A percentile compares a stretch with the other conserved stretches of the same genome.
Evolutionary conservation across 257 asterid species (phyloP).

Genomic region (Nicotiana otophora): DNA sequence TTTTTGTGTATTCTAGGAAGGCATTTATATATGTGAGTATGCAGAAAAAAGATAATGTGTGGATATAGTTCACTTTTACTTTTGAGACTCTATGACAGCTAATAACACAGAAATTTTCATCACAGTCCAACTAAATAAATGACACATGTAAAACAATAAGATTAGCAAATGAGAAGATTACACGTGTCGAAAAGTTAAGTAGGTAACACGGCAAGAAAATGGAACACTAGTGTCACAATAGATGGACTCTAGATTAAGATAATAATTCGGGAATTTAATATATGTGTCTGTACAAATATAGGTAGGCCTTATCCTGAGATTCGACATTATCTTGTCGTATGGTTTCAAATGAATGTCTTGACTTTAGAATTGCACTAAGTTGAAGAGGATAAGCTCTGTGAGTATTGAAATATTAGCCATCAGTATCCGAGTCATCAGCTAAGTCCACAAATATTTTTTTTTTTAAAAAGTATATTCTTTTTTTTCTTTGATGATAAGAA

Average conservation of each 20-base stretch:
- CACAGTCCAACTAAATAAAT: background rate
- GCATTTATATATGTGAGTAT: background rate
- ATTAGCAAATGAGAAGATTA: background rate
- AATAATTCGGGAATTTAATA: background rate
- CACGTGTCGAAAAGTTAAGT: background rate
- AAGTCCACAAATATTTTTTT: background rate
- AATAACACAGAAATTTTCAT: background rate
- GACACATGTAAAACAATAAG: background rate
- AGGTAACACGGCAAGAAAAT: background rate
- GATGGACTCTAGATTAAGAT: background rate
- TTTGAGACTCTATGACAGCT: background rate
- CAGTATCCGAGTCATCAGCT: slow-evolving; percentile 48
- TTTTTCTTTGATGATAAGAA: background rate
- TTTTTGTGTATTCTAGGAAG: background rate
- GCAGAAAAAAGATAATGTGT: background rate
- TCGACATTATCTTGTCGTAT: slow-evolving; percentile 50
- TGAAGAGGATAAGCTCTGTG: slow-evolving; percentile 42
- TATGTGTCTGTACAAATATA: background rate
- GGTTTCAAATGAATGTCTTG: slow-evolving; percentile 45
- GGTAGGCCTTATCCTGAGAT: slow-evolving; percentile 46
- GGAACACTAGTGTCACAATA: background rate
- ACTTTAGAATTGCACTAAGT: slow-evolving; percentile 26
- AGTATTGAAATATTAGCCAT: slow-evolving; percentile 18
- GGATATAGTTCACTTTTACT: background rate
- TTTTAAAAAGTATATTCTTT: background rate